Evolutionary conservation across 2,329 filamentous ascomycete species (phyloP), one percentile per base, ranked within the genome.

Genomic region (Laburnicola sp.): DNA sequence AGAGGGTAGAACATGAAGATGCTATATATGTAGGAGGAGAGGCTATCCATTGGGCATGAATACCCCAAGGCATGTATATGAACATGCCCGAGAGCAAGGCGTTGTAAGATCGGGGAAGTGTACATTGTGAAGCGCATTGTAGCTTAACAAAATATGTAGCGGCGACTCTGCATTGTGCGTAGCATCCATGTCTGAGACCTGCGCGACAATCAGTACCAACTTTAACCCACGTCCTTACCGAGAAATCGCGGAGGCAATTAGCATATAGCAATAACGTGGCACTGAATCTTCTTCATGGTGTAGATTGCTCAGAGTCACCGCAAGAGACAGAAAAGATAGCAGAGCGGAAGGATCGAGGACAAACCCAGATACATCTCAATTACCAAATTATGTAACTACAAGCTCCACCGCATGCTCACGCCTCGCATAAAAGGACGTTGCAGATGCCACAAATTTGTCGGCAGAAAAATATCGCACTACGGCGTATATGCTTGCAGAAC

Each of bases 341-440:
- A 22, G 21, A 5, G 22, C 25, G 22, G 21, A 49, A 35, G 31
- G 36, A n/a, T 52, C 43, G 51, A 56, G 16, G 11, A n/a, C 26
- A 8, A 3, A n/a, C n/a, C 28, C 42, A 40, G 31, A 59, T 56
- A 58, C 54, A 59, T 59, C 49, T 64, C 50, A 45, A 68, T 66
- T 68, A 65, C 50, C 56, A 59, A 57, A 68, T 67, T 68, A 67
- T 59, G 57, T 66, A 61, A 56, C 52, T 55, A 56, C 53, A 48
- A 34, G n/a, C 37, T 52, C 52, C 38, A 37, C 36, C 44, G 38
- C 49, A 51, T 48, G 45, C 37, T 34, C 23, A 25, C 37, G 38
- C 48, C 31, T 48, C 43, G 40, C 44, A 32, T 37, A 45, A 45
- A 27, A 49, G 39, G 37, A 50, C 45, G 48, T 41, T 31, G 43